These are phyloP conservation scores for Mucor ambiguus DNA, from an alignment of 371 early-diverging fungal genomes.

Conservation along the genomic window DNA sequence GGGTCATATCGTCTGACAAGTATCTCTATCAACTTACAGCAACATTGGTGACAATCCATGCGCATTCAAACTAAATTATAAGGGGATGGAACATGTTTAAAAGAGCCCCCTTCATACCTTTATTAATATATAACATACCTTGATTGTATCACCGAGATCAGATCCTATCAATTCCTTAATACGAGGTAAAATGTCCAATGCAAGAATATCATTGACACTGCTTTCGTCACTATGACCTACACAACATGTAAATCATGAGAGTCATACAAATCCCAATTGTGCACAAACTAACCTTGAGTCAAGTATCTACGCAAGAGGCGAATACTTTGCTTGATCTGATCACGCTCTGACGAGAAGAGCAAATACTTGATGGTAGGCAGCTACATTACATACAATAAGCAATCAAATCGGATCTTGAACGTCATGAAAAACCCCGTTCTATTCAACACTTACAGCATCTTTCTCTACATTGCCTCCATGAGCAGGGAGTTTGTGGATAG, in stretches of 20 bases:
- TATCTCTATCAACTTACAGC: constrained; percentile 43
- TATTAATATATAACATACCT: constrained; percentile 24
- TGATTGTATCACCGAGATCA: constrained; percentile 23
- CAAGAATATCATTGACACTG: constrained; percentile 35
- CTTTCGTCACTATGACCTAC: constrained; percentile 22
- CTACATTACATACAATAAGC: constrained; percentile 5
- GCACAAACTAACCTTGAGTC: constrained; percentile 37
- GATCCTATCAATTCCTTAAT: constrained; percentile 34
- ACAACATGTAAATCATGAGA: not conserved
- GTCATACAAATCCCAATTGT: not conserved
- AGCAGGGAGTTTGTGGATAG: constrained; percentile 28
- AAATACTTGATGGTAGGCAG: constrained; percentile 27
- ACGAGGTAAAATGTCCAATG: constrained; percentile 37
- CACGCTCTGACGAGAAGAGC: constrained; percentile 24
- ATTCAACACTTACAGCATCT: constrained; percentile 22
- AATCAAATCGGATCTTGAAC: constrained; percentile 20
- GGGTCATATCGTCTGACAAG: not conserved
- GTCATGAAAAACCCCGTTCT: constrained; percentile 8
- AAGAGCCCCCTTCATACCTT: not conserved
- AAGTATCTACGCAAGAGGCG: constrained; percentile 40
- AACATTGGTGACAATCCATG: constrained; percentile 66
- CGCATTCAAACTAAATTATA: constrained; percentile 55
- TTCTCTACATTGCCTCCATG: constrained; percentile 27
- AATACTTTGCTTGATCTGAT: constrained; percentile 29
- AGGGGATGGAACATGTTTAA: not conserved